phyloP scores from a whole-genome alignment of 805 yeast species.

The Monosporozyma solicola region DNA sequence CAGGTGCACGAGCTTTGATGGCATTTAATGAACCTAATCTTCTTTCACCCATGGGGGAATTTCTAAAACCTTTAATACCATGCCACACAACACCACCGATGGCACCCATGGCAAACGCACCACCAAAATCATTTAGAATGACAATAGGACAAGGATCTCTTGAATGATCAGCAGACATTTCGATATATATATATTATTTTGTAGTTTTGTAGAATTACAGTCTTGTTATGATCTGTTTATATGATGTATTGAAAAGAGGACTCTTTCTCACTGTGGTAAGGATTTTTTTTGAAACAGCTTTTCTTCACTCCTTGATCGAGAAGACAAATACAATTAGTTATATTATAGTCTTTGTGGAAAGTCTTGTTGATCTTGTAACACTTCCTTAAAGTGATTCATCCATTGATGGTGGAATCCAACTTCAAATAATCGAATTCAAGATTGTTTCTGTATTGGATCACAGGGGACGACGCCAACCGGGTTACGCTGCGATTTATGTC shows the following conservation, averaged over 20 bases:
- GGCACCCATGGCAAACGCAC: conserved; percentile 98
- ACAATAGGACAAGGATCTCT: conserved; percentile 99
- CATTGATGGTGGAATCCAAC: no score
- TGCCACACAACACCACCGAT: conserved; percentile 99
- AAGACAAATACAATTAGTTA: not conserved
- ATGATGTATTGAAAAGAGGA: no score
- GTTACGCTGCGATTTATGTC: not conserved
- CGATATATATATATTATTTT: not conserved
- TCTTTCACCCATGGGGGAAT: conserved; percentile 96
- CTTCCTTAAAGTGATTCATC: no score
- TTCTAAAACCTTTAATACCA: conserved; percentile 96
- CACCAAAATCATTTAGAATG: conserved; percentile 93
- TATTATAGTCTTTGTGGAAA: not conserved
- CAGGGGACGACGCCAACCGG: not conserved
- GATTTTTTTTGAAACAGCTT: no score
- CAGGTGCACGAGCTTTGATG: conserved; percentile 94
- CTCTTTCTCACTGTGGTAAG: no score
- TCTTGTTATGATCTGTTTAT: not conserved
- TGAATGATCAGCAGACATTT: conserved; percentile 90
- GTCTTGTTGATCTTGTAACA: no score
- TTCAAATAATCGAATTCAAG: no score
- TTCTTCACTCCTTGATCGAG: no score
- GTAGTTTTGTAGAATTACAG: not conserved
- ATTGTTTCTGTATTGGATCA: not conserved
- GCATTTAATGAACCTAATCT: conserved; percentile 83